Percentiles rank a stretch among this genome's conserved stretches.
These are phyloP conservation scores for Agrocybe praecox DNA, from an alignment of 768 basidiomycete genomes.

Conservation along the genomic window DNA sequence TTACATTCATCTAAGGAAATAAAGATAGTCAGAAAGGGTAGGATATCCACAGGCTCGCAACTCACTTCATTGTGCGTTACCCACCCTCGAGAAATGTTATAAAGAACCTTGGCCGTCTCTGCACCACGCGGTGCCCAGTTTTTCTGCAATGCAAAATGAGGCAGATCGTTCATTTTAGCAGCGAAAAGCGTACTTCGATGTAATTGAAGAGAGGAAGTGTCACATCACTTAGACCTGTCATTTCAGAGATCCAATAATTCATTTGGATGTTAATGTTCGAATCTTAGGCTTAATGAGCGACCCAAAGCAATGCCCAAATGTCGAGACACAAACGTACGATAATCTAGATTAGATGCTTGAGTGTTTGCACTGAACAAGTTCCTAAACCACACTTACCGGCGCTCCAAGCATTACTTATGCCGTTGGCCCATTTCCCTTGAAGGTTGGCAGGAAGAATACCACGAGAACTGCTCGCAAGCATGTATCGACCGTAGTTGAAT, in stretches of 20 bases:
- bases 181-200: slow-evolving; percentile 49
- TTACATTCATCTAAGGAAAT: slow-evolving; percentile 59
- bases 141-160: slow-evolving; percentile 46
- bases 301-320: background rate
- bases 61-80: slow-evolving; percentile 76
- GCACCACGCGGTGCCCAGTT: slow-evolving; percentile 77
- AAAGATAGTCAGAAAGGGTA: background rate
- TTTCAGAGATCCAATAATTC: slow-evolving; percentile 82
- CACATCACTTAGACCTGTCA: slow-evolving; percentile 58
- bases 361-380: background rate
- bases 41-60: background rate
- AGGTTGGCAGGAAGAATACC: slow-evolving; percentile 70
- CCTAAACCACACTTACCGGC: slow-evolving; percentile 44
- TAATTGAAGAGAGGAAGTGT: slow-evolving; percentile 66
- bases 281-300: slow-evolving; percentile 36
- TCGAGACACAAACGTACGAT: slow-evolving; percentile 34
- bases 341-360: slow-evolving; percentile 32
- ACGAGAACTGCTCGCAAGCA: slow-evolving; percentile 62
- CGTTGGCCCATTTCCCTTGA: slow-evolving; percentile 75
- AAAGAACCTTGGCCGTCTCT: slow-evolving; percentile 64
- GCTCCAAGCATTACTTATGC: slow-evolving; percentile 57
- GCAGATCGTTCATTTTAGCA: background rate
- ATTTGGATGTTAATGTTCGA: slow-evolving; percentile 83
- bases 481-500: slow-evolving; percentile 74
- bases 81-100: slow-evolving; percentile 77